Evolutionary conservation across 2,329 filamentous ascomycete genomes (phyloP), one percentile per base, ranked within the genome.

Genomic region (Epichloe coenophiala): DNA sequence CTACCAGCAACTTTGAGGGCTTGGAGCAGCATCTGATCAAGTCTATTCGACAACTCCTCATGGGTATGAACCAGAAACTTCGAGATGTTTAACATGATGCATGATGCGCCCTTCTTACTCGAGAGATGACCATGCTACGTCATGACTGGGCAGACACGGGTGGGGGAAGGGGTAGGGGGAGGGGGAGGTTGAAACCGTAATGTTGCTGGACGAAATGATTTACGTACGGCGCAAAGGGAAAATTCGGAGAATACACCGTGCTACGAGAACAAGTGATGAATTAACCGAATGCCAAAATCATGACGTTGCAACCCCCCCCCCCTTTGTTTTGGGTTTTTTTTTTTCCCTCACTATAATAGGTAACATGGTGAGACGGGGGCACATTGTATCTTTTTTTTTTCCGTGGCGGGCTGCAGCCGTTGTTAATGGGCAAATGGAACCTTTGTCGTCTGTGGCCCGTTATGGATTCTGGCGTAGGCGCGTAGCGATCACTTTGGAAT

Each of bases 21-120:
- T 59, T 71, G 21, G 69, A 71, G 59, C 61, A 66, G 54, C 66
- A 68, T 45, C 58, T 71, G 13, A 70, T 71, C 54, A 65, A 65
- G 51, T 68, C 67, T 9, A 63, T 71, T 50, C 61, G 65, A 13
- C 64, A 67, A 51, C 61, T 71, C 8, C 59, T 71, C 19, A 58
- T 58, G 23, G 67, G 68, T 3, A 65, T 71, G 63, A 66, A 70
- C 51, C 66, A 68, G 55, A 68, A 68, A 54, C 53, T 68, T 33
- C 60, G 59, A 33, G 58, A 56, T n/a, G 49, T 52, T 12, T 51
- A 21, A 33, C 15, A 17, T 17, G 41, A 31, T 31, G 21, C 15
- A 12, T 17, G 41, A 31, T 31, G 31, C 8, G 1, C 8, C 8
- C 9, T 31, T 31, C 8, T 11, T 31, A 9, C 8, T 31, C 31